Evolutionary conservation across 768 basidiomycete species (phyloP), one percentile per base, ranked within the genome.

Genomic region (Lanmaoa rubissima): DNA sequence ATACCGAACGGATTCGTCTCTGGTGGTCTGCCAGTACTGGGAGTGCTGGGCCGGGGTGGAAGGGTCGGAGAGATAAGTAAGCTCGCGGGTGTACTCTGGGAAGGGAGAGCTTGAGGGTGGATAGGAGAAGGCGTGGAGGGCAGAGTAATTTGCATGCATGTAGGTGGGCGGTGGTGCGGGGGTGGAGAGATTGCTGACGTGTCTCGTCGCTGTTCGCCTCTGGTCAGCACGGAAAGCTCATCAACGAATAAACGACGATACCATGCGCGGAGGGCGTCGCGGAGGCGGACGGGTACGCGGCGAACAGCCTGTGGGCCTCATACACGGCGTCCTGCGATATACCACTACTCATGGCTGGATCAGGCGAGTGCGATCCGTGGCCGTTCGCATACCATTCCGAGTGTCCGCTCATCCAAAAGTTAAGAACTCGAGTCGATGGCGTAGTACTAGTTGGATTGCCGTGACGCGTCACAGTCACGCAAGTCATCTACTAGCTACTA

Each of bases 191-290:
- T 75, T 80, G 60, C 76, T 77, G 24, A 90, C 66, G 72, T 91
- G 90, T 32, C 86, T 76, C 24, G 87, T 78, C 42, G 87, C 90
- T 92, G 57, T 43, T 28, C 60, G n/a, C 13, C 1, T 1, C 66
- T 52, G 63, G 66, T 66, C 61, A 67, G 57, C 58, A 5, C 31
- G 12, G 5, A 60, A 11, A 24, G 21, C 21, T 24, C 21, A 24
- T 24, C 21, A 24, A 24, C 21, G 21, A 24, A 24, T 24, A 24
- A 24, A 24, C 21, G 39, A 44, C 35, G 43, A 73, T 66, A 89
- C 90, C 88, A 66, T 92, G 90, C 38, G 83, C 78, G 9, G 88
- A 81, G n/a, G 89, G 88, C 5, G 85, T 88, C 28, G 86, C 85
- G 57, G 89, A 90, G 39, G 86, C 86, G 64, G 86, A 79, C 39